Conservation (phyloP, 2,329 filamentous ascomycete species). For the Corynespora cassiicola region DNA sequence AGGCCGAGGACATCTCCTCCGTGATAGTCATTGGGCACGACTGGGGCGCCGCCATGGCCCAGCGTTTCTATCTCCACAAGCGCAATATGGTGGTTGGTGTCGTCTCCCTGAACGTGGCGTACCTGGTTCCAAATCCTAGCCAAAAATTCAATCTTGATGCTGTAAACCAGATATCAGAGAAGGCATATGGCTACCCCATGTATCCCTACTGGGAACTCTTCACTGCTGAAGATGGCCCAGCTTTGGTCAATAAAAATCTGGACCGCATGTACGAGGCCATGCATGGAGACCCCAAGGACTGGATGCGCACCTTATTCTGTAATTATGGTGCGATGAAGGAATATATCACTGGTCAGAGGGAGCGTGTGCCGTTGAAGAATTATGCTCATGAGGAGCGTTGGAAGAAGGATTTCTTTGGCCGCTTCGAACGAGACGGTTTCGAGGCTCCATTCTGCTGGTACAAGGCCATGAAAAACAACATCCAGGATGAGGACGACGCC, state of each 20-base stretch:
- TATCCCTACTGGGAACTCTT: conserved; percentile 58
- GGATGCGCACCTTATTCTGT: conserved; percentile 48
- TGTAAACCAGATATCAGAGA: conserved; percentile 37
- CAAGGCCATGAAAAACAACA: conserved; percentile 26
- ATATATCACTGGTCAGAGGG: conserved; percentile 21
- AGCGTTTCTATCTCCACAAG: conserved; percentile 52
- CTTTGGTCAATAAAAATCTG: conserved; percentile 47
- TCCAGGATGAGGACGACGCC: conserved; percentile 35
- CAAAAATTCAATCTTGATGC: conserved; percentile 47
- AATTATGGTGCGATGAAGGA: conserved; percentile 41
- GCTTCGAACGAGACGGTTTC: conserved; percentile 41
- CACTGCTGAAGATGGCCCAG: conserved; percentile 45
- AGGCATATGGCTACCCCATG: conserved; percentile 45
- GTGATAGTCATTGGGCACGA: conserved; percentile 53
- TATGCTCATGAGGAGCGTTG: conserved; percentile 43
- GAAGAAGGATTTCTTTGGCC: conserved; percentile 42
- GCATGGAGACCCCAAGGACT: conserved; percentile 40
- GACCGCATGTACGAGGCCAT: conserved; percentile 46
- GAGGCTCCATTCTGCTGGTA: conserved; percentile 49
- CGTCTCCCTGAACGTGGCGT: conserved; percentile 52
- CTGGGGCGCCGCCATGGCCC: conserved; percentile 53
- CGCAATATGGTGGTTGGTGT: conserved; percentile 51
- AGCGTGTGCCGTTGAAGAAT: conserved; percentile 22
- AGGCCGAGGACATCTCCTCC: conserved; percentile 21
- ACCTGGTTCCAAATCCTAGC: conserved; percentile 43